Evolutionary conservation across 306 rosid genomes (phyloP).

Genomic region (Heteromeles arbutifolia): DNA sequence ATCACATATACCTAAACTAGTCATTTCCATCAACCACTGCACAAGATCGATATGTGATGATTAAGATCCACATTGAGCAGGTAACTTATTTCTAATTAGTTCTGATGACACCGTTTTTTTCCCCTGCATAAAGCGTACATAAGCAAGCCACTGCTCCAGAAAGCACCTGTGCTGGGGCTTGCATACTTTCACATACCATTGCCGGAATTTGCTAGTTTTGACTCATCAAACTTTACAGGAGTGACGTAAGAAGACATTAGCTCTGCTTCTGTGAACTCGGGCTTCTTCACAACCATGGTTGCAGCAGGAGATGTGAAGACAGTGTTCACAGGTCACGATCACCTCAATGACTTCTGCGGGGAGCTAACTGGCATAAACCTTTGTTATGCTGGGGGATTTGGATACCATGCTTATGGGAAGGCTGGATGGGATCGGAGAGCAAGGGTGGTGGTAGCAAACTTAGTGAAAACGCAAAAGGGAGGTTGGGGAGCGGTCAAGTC

Average conservation of each 20-base stretch:
- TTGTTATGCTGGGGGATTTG: constrained; percentile 88
- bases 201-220: constrained; percentile 69
- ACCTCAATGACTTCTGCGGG: constrained; percentile 88
- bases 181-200: constrained; percentile 88
- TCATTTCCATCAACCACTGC: background rate
- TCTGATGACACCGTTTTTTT: background rate
- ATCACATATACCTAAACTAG: background rate
- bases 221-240: constrained; percentile 65
- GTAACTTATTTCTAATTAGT: constrained; percentile 7
- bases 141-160: constrained; percentile 52
- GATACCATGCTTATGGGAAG: constrained; percentile 93
- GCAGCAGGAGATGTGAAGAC: constrained; percentile 88
- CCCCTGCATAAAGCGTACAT: constrained; percentile 52
- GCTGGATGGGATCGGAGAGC: constrained; percentile 95
- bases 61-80: background rate
- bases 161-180: constrained; percentile 70
- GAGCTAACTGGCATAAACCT: constrained; percentile 53
- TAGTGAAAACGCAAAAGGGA: constrained; percentile 50
- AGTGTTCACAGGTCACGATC: constrained; percentile 83
- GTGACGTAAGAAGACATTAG: constrained; percentile 65
- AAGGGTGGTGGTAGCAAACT: constrained; percentile 64
- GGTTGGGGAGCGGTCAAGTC: constrained; percentile 75
- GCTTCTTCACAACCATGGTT: constrained; percentile 84
- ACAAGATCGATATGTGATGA: background rate
- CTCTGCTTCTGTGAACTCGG: constrained; percentile 85